Evolutionary conservation across 305 asterid species (phyloP).

Genomic region (Fraxinus albicans): DNA sequence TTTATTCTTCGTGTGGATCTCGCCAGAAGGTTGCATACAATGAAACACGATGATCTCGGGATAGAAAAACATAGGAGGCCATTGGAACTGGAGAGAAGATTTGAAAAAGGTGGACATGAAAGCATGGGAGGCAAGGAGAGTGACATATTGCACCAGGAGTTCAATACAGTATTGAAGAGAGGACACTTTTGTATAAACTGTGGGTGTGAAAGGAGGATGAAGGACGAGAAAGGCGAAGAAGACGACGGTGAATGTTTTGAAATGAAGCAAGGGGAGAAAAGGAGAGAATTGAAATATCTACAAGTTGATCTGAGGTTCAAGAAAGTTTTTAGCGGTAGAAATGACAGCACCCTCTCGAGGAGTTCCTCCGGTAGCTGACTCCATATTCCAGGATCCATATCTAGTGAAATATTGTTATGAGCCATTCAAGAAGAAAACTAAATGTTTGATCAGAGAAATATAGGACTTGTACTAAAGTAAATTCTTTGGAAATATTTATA

Average conservation of each 20-base stretch:
- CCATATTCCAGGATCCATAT: constrained; percentile 67
- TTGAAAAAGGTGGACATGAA: constrained; percentile 25
- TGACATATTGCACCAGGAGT: constrained; percentile 43
- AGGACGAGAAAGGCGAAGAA: constrained; percentile 42
- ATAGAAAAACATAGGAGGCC: constrained; percentile 60
- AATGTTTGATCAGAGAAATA: not conserved
- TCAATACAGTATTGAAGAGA: constrained; percentile 44
- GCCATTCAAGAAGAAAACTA: not conserved
- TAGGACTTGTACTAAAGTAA: not conserved
- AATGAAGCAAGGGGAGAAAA: constrained; percentile 48
- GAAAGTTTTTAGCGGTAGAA: constrained; percentile 57
- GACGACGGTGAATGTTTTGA: constrained; percentile 39
- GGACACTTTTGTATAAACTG: constrained; percentile 41
- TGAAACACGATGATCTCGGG: constrained; percentile 34
- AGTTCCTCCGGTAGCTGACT: constrained; percentile 55
- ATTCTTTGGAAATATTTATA: not conserved
- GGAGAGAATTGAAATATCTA: constrained; percentile 57
- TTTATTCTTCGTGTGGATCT: constrained; percentile 36
- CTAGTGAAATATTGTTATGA: not conserved
- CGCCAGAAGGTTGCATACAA: constrained; percentile 44
- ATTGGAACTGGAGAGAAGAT: constrained; percentile 43
- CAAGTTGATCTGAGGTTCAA: constrained; percentile 59
- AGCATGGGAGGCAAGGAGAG: constrained; percentile 35
- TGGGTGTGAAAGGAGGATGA: constrained; percentile 68
- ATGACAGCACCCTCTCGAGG: constrained; percentile 53